Conservation (phyloP, 2,329 filamentous ascomycete species). For the Nigrospora sphaerica region DNA sequence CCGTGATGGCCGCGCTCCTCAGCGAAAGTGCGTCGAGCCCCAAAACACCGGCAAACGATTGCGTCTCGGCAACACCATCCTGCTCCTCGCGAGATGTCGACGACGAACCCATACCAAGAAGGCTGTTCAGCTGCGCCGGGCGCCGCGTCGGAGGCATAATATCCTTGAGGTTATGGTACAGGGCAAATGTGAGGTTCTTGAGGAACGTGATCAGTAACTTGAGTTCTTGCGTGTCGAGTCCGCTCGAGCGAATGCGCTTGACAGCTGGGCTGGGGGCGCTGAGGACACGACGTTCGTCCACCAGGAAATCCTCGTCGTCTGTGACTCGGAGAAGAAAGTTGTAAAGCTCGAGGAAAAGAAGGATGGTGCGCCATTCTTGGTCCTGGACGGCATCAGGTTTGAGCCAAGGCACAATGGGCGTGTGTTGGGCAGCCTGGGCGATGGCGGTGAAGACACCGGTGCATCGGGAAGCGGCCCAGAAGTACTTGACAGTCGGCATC, state of each 20-base stretch:
- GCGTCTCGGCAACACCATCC: background rate
- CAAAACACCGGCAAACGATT: constrained; percentile 39
- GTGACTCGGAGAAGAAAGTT: constrained; percentile 87
- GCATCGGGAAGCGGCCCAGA: constrained; percentile 61
- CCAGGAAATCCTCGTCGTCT: constrained; percentile 95
- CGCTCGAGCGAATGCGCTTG: constrained; percentile 52
- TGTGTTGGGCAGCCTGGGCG: constrained; percentile 17
- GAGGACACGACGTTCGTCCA: constrained; percentile 34
- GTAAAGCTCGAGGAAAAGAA: constrained; percentile 91
- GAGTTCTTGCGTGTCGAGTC: constrained; percentile 65
- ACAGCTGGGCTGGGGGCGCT: constrained; percentile 30
- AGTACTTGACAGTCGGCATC: constrained; percentile 69
- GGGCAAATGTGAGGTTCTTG: constrained; percentile 82
- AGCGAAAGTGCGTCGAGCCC: constrained; percentile 74
- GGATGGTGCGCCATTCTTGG: constrained; percentile 80
- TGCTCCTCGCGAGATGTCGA: constrained; percentile 1
- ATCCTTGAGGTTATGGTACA: constrained; percentile 78
- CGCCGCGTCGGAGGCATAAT: constrained; percentile 26
- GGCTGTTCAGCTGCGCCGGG: constrained; percentile 10
- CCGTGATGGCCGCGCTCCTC: constrained; percentile 69
- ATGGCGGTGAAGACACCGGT: constrained; percentile 33
- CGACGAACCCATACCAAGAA: constrained; percentile 11
- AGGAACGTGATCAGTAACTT: constrained; percentile 72
- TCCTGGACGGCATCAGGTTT: constrained; percentile 28
- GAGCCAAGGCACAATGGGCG: constrained; percentile 15